Conservation (phyloP, 139 green algal genomes). For the Tetradesmus lagerheimii region DNA sequence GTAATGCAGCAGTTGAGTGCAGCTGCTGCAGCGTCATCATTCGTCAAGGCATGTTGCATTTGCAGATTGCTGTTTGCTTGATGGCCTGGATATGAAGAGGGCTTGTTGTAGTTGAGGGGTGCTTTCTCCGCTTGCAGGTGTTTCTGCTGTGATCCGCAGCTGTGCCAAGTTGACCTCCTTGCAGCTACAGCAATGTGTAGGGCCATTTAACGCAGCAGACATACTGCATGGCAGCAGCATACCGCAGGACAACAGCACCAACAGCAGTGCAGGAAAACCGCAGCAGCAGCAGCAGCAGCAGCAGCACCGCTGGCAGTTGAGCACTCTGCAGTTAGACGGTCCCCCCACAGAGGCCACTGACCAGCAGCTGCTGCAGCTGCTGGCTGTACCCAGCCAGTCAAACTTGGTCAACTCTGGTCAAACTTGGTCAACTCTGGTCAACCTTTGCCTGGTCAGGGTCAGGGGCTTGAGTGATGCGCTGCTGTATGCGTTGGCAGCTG, state of each 20-base stretch:
- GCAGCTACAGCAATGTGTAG: conserved; percentile 39
- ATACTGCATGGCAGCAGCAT: neutral
- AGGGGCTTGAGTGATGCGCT: conserved; percentile 8
- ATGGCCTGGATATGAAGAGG: neutral
- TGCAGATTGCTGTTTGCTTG: neutral
- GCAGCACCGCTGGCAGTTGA: conserved; percentile 7
- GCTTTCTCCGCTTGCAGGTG: conserved; percentile 8
- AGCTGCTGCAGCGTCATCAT: too few relatives aligned
- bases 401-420: too few relatives aligned
- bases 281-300: conserved; percentile 32
- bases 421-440: neutral
- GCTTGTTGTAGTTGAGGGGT: neutral
- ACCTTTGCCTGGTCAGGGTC: conserved; percentile 13
- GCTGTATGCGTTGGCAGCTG: conserved; percentile 2
- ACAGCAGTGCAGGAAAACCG: neutral
- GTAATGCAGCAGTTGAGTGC: too few relatives aligned
- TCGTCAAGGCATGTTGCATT: too few relatives aligned
- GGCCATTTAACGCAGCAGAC: neutral
- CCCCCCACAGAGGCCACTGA: neutral
- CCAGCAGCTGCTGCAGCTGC: conserved; percentile 19
- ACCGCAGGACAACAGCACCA: neutral
- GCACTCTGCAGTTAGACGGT: conserved; percentile 31
- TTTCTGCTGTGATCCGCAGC: conserved; percentile 6
- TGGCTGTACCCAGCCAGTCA: neutral
- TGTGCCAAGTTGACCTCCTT: conserved; percentile 44